Conservation (phyloP, 2,329 filamentous ascomycete genomes). For the Penicillium italicum region DNA sequence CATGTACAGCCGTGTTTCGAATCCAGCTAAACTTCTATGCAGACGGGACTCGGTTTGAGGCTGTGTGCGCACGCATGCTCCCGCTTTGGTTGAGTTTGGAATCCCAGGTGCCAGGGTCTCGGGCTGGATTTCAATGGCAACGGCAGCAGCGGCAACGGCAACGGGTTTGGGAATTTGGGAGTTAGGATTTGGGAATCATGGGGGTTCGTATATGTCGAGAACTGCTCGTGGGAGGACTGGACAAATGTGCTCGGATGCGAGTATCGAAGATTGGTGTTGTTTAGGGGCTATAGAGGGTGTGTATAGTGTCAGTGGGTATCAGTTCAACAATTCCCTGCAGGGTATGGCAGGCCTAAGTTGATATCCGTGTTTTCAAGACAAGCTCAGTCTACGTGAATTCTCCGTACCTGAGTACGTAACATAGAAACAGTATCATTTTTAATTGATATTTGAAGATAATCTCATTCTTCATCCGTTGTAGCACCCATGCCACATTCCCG, state of each 20-base stretch:
- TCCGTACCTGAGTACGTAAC: neutral
- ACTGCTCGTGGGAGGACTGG: neutral
- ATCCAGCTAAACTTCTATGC: neutral
- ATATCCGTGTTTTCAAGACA: neutral
- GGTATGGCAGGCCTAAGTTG: neutral
- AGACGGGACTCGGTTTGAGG: neutral
- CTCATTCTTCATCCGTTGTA: neutral
- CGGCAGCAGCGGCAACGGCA: too few relatives aligned
- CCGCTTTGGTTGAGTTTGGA: neutral
- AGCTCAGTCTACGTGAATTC: neutral
- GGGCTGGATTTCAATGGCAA: neutral
- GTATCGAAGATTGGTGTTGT: neutral
- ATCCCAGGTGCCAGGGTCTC: neutral
- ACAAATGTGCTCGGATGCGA: neutral
- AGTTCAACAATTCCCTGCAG: neutral
- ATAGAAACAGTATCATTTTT: neutral
- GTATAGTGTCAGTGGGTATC: neutral
- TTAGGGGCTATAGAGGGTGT: too few relatives aligned
- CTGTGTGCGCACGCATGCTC: neutral
- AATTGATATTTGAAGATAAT: neutral
- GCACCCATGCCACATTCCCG: constrained; percentile 4
- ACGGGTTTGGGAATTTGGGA: too few relatives aligned
- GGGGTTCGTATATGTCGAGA: neutral
- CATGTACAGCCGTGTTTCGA: neutral
- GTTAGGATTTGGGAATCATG: neutral